phyloP scores from a whole-genome alignment of 1,139 yeast genomes.

The Candida tropicalis region DNA sequence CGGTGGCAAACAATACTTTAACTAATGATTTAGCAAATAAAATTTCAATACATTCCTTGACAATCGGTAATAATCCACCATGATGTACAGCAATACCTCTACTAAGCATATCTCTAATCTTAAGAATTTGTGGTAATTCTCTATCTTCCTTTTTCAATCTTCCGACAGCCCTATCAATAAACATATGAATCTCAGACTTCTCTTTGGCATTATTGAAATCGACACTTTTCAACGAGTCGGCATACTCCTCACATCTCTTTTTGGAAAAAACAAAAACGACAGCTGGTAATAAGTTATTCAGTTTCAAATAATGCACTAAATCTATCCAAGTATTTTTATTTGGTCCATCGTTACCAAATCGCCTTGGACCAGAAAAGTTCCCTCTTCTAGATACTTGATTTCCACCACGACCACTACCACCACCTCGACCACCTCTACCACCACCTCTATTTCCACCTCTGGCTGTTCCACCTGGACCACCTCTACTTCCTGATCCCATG shows the following conservation, averaged over 20 bases:
- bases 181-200: slow-evolving; percentile 89
- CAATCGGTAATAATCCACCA: slow-evolving; percentile 94
- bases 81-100: slow-evolving; percentile 97
- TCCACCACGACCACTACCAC: slow-evolving; percentile 27
- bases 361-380: slow-evolving; percentile 31
- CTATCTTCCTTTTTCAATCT: slow-evolving; percentile 91
- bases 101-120: slow-evolving; percentile 77
- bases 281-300: slow-evolving; percentile 76
- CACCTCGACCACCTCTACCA: slow-evolving; percentile 23
- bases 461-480: slow-evolving; percentile 50
- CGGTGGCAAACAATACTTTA: slow-evolving; percentile 93
- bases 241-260: slow-evolving; percentile 91
- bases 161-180: slow-evolving; percentile 84
- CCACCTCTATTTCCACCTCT: slow-evolving; percentile 43
- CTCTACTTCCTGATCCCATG: slow-evolving; percentile 47
- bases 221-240: slow-evolving; percentile 70
- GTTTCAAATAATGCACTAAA: slow-evolving; percentile 71
- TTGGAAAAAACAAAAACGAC: slow-evolving; percentile 93
- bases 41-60: slow-evolving; percentile 93
- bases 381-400: slow-evolving; percentile 25
- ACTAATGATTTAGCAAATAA: slow-evolving; percentile 83
- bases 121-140: slow-evolving; percentile 85
- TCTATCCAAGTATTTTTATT: slow-evolving; percentile 78
- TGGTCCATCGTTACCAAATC: slow-evolving; percentile 64
- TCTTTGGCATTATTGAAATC: slow-evolving; percentile 85